Evolutionary conservation across 306 rosid genomes (phyloP).

Genomic region (Dalbergia oliveri): DNA sequence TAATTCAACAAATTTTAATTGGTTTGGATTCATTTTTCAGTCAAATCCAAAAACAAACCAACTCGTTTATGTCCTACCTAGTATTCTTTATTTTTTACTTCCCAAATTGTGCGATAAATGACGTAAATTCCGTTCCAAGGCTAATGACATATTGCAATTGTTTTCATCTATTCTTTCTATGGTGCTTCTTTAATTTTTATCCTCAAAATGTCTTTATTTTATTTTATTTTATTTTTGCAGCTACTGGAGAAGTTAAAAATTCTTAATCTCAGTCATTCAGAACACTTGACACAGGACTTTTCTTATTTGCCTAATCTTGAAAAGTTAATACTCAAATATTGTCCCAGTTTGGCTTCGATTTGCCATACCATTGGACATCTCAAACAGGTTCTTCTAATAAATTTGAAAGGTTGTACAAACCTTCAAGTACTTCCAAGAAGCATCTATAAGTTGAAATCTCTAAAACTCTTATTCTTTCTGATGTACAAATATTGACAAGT

Average conservation of each 20-base stretch:
- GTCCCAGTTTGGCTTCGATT: slow-evolving; percentile 25
- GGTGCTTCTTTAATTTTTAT: too few species aligned
- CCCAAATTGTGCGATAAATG: too few species aligned
- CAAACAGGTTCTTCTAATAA: background rate
- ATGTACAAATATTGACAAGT: slow-evolving; percentile 29
- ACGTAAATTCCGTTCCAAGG: too few species aligned
- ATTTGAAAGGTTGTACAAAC: slow-evolving; percentile 41
- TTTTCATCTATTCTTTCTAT: too few species aligned
- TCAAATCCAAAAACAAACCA: too few species aligned
- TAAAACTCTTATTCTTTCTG: slow-evolving; percentile 40
- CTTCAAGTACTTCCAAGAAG: slow-evolving; percentile 45
- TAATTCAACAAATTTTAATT: too few species aligned
- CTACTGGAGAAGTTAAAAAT: slow-evolving; percentile 32
- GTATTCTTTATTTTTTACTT: too few species aligned
- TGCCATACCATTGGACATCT: slow-evolving; percentile 34
- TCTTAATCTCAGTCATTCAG: slow-evolving; percentile 48
- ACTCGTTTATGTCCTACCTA: too few species aligned
- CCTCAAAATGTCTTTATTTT: background rate
- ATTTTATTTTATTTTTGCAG: slow-evolving; percentile 17
- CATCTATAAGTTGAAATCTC: slow-evolving; percentile 39
- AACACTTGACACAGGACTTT: slow-evolving; percentile 32
- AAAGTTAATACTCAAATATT: slow-evolving; percentile 40
- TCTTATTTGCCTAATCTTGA: slow-evolving; percentile 45
- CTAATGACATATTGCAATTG: too few species aligned
- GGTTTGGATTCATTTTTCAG: too few species aligned